phyloP scores from a whole-genome alignment of 352 stramenopile genomes.

The Phytophthora rubi region DNA sequence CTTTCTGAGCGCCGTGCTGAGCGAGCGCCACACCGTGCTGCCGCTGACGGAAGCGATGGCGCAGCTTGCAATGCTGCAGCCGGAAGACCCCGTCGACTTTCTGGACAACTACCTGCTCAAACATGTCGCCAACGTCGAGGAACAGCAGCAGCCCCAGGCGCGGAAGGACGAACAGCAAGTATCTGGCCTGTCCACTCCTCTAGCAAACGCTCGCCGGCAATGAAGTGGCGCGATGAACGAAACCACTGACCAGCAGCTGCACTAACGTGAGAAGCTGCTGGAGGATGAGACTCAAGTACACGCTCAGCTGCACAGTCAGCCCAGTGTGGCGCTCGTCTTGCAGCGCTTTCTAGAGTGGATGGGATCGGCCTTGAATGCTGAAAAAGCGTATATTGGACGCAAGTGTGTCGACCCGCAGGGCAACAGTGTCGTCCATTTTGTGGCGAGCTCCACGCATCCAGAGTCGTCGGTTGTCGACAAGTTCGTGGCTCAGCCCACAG shows the following conservation, averaged over 20 bases:
- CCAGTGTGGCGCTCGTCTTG: constrained; percentile 54
- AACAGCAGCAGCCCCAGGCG: constrained; percentile 48
- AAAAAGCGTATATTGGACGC: constrained; percentile 78
- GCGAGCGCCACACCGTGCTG: too few species aligned
- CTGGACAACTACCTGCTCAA: constrained; percentile 91
- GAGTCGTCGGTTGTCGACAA: constrained; percentile 59
- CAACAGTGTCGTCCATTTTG: constrained; percentile 60
- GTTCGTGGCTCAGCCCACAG: constrained; percentile 53
- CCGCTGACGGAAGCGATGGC: too few species aligned
- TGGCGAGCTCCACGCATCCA: constrained; percentile 61
- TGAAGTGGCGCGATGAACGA: constrained; percentile 5
- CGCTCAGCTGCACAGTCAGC: constrained; percentile 39
- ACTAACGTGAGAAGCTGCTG: constrained; percentile 22
- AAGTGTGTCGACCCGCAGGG: constrained; percentile 56
- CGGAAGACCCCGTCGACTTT: constrained; percentile 90
- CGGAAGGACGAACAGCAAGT: constrained; percentile 18
- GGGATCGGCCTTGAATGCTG: constrained; percentile 47
- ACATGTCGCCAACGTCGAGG: constrained; percentile 77
- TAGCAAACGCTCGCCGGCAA: constrained; percentile 1
- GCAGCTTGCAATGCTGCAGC: constrained; percentile 68
- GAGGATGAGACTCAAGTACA: constrained; percentile 46
- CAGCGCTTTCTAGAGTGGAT: constrained; percentile 63
- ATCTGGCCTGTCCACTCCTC: background rate
- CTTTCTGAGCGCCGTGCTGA: too few species aligned
- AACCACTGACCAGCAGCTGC: background rate